Conservation (phyloP, 2,329 filamentous ascomycete genomes). For the Trichoderma cornu-damae region DNA sequence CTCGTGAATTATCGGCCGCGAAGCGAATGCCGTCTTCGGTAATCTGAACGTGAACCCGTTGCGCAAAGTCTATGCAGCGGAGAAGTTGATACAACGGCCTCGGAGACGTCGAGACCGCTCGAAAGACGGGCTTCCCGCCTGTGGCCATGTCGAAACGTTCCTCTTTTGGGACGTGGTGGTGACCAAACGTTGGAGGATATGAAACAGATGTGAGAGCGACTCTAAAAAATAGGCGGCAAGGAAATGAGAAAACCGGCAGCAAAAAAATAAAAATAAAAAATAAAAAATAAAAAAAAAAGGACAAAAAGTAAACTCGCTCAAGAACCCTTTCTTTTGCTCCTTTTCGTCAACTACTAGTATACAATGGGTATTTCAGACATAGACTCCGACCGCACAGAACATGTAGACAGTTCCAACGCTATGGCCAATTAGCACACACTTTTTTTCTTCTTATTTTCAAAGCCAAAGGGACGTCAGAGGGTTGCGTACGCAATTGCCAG, state of each 20-base stretch:
- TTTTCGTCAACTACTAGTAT: slow-evolving; percentile 28
- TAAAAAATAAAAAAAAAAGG: no score
- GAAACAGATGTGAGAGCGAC: background rate
- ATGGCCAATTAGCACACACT: slow-evolving; percentile 23
- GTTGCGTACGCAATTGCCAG: slow-evolving; percentile 76
- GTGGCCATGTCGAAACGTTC: slow-evolving; percentile 26
- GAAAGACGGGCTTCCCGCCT: slow-evolving; percentile 54
- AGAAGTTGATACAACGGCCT: slow-evolving; percentile 64
- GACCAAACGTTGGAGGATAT: slow-evolving; percentile 3
- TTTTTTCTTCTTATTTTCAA: no score
- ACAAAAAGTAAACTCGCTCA: no score
- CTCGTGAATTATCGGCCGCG: slow-evolving; percentile 78
- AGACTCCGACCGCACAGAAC: slow-evolving; percentile 98
- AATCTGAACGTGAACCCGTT: slow-evolving; percentile 63
- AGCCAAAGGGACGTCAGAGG: background rate
- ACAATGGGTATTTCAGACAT: slow-evolving; percentile 68
- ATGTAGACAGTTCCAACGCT: slow-evolving; percentile 95
- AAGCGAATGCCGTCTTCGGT: slow-evolving; percentile 82
- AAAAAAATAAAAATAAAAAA: slow-evolving; percentile 22
- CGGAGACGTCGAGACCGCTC: slow-evolving; percentile 71
- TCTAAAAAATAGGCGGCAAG: background rate
- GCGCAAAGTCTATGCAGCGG: slow-evolving; percentile 55
- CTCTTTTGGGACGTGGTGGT: background rate
- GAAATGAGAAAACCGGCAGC: background rate
- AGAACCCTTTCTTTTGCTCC: slow-evolving; percentile 26